A percentile compares a stretch with the other conserved stretches of the same genome.
Conservation (phyloP, 768 basidiomycete species). For the Mycena galopus region DNA sequence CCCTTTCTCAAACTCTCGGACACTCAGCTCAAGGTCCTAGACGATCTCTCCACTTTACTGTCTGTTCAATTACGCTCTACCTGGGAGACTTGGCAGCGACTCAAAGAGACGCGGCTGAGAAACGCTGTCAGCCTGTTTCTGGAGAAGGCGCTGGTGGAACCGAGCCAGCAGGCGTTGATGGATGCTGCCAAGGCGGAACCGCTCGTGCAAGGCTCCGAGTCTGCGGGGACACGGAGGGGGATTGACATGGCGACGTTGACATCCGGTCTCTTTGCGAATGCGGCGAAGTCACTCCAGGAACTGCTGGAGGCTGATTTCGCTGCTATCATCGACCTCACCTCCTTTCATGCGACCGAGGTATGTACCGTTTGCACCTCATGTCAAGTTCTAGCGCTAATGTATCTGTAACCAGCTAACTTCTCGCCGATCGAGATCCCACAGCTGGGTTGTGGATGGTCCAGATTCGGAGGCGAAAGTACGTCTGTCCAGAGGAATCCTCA, state of each 20-base stretch:
- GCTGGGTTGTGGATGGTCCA: background rate
- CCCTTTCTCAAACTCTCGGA: slow-evolving; percentile 6
- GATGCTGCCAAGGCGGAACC: slow-evolving; percentile 10
- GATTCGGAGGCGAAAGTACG: background rate
- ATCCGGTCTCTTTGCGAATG: background rate
- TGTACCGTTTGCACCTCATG: background rate
- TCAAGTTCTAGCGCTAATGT: background rate
- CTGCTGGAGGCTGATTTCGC: slow-evolving; percentile 28
- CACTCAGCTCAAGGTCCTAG: slow-evolving; percentile 15
- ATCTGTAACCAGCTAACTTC: background rate
- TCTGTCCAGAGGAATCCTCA: background rate
- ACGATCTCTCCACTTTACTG: slow-evolving; percentile 25
- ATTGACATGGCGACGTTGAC: slow-evolving; percentile 1
- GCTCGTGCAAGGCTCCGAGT: slow-evolving; percentile 17
- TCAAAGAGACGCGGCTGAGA: slow-evolving; percentile 18
- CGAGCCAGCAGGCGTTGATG: slow-evolving; percentile 5
- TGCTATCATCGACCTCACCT: slow-evolving; percentile 13
- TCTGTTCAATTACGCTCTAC: slow-evolving; percentile 30
- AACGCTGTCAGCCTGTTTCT: slow-evolving; percentile 25
- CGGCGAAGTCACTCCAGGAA: slow-evolving; percentile 10
- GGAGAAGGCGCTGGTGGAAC: slow-evolving; percentile 25
- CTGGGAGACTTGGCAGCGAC: slow-evolving; percentile 24
- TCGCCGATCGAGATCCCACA: background rate
- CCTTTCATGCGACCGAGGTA: slow-evolving; percentile 12
- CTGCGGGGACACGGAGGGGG: background rate